Evolutionary conservation across 2,329 filamentous ascomycete species (phyloP), one percentile per base, ranked within the genome.

Genomic region (Capronia epimyces): DNA sequence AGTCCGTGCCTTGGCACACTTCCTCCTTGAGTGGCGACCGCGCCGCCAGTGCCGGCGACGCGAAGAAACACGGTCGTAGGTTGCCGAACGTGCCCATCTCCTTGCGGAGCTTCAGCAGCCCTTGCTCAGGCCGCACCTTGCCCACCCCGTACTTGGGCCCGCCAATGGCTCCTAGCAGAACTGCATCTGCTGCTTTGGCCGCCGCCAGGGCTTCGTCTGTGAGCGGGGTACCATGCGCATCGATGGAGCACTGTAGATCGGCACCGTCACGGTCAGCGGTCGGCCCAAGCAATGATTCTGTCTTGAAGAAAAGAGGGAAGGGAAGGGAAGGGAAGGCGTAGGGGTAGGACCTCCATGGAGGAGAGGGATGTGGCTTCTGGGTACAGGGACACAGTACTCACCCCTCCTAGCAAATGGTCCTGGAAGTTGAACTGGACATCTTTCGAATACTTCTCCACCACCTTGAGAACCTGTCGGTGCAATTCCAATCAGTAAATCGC

Each of bases 101-200:
- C 73, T 94, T 96, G 73, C 91, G 89, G 47, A 97, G 86, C 61
- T 77, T 81, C 56, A 97, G 84, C 63, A 97, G 83, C 55, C 91
- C 91, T 73, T 96, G 88, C 70, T 97, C 91, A 1, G 91, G 91
- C 39, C 90, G 87, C 57, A 96, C 85, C 51, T 82, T 73, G 60
- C 87, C 88, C 25, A 89, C 93, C 55, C 90, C 90, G 89, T 90
- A 97, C 88, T 96, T 82, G 29, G 93, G 91, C n/a, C 91, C 91
- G 62, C 91, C 91, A 65, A 97, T 94, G 62, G 91, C 89, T 61
- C 90, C 91, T 48, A 97, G 83, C 53, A 97, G 83, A 53, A 97
- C 86, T 32, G 90, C 91, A 69, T 95, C 86, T 58, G 90, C 89
- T 45, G 79, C 75, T 71, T 94, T 90, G 60, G 89, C 89, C 29